phyloP scores from a whole-genome alignment of 2,329 filamentous ascomycete species.

The Diaporthe capsici region DNA sequence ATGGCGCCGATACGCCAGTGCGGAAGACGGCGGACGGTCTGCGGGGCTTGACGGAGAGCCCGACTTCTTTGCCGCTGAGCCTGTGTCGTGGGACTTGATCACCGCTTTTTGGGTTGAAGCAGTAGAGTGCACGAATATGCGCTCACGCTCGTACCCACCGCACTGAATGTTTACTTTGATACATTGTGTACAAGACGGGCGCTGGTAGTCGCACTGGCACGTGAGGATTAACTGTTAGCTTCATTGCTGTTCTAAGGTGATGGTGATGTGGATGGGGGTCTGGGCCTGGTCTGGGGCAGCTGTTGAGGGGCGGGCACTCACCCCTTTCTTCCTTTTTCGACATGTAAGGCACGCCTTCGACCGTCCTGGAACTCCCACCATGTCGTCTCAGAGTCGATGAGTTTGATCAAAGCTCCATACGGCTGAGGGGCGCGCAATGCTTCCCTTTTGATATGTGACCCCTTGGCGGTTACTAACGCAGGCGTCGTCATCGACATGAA shows the following conservation, averaged over 20 bases:
- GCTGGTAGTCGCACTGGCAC: slow-evolving; percentile 44
- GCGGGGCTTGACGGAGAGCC: neutral
- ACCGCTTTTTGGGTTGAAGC: slow-evolving; percentile 22
- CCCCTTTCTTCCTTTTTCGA: slow-evolving; percentile 37
- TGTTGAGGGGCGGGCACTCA: neutral
- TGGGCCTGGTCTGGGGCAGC: too few species aligned
- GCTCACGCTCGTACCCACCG: slow-evolving; percentile 46
- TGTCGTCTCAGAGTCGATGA: slow-evolving; percentile 1
- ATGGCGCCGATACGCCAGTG: slow-evolving; percentile 27
- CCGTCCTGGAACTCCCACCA: slow-evolving; percentile 39
- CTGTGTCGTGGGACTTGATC: neutral
- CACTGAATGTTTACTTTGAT: slow-evolving; percentile 43
- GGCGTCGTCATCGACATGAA: slow-evolving; percentile 1
- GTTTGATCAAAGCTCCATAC: neutral
- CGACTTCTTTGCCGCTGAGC: neutral
- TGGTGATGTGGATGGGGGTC: neutral
- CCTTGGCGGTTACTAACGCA: neutral
- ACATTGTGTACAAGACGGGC: slow-evolving; percentile 46
- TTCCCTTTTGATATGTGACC: neutral
- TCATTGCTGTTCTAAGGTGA: neutral
- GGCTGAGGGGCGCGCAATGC: neutral
- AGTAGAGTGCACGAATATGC: slow-evolving; percentile 45
- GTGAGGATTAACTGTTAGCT: neutral
- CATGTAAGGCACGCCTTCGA: slow-evolving; percentile 36
- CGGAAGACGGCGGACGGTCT: neutral